Evolutionary conservation across 2,329 filamentous ascomycete species (phyloP).

Genomic region (Cladosporium sp.): DNA sequence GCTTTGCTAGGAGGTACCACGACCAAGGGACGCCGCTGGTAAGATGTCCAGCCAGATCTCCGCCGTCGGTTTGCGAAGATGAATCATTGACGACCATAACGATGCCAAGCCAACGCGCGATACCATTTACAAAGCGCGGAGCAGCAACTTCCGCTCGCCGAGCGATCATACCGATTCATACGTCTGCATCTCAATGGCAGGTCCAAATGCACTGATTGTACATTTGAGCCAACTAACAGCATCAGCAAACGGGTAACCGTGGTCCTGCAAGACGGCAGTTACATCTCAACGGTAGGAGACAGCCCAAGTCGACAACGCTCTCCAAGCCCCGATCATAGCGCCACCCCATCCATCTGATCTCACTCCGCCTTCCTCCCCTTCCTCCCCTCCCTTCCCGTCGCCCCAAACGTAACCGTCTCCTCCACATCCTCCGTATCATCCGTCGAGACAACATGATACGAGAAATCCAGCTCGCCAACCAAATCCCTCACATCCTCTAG

Average conservation of each 20-base stretch:
- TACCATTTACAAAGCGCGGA: not conserved
- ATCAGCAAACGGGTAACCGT: not conserved
- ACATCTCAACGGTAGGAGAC: not conserved
- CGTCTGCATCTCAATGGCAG: not conserved
- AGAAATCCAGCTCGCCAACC: slow-evolving; percentile 75
- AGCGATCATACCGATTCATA: not conserved
- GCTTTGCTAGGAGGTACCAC: too few relatives aligned
- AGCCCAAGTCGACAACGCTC: not conserved
- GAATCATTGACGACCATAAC: not conserved
- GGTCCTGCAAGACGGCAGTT: not conserved
- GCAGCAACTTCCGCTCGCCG: not conserved
- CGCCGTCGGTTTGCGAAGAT: too few relatives aligned
- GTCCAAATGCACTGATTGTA: not conserved
- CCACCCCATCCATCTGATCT: not conserved
- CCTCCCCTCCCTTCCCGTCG: not conserved
- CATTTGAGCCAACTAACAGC: too few relatives aligned
- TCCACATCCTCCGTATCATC: slow-evolving; percentile 28
- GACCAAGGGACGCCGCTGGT: too few relatives aligned
- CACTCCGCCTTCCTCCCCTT: not conserved
- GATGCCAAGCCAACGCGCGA: not conserved
- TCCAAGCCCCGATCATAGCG: not conserved
- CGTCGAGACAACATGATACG: slow-evolving; percentile 57
- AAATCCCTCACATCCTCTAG: slow-evolving; percentile 63
- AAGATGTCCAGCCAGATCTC: not conserved
- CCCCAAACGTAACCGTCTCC: slow-evolving; percentile 27